phyloP scores from a whole-genome alignment of 805 yeast species.

The Millerozyma miso region DNA sequence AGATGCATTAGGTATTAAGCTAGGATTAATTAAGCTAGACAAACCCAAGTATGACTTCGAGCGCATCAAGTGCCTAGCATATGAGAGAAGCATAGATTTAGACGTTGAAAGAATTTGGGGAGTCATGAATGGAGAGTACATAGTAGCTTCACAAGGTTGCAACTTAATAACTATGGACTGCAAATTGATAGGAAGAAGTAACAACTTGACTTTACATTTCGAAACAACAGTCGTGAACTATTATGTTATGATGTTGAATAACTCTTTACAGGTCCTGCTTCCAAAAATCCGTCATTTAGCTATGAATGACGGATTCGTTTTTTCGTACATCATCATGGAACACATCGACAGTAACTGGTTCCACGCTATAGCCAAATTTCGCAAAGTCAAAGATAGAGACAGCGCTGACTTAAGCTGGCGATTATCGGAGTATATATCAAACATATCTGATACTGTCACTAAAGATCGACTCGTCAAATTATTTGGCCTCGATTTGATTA shows the following conservation, averaged over 20 bases:
- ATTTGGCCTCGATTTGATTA: constrained; percentile 1
- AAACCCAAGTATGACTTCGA: not conserved
- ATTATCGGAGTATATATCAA: not conserved
- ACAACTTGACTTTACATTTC: not conserved
- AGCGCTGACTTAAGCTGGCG: not conserved
- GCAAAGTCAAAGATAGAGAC: not conserved
- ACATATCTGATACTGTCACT: not conserved
- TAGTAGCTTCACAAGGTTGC: not conserved
- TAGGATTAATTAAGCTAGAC: not conserved
- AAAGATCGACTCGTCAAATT: constrained; percentile 1
- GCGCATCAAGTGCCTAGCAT: not conserved
- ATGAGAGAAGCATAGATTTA: not conserved
- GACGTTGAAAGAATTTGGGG: constrained; percentile 1
- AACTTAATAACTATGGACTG: not conserved
- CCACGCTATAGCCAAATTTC: constrained; percentile 2
- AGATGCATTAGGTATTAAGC: not conserved
- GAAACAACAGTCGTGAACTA: not conserved
- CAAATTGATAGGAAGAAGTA: not conserved
- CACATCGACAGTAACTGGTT: not conserved
- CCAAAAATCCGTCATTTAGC: not conserved
- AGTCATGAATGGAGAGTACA: not conserved
- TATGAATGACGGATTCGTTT: not conserved
- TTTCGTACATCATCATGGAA: not conserved
- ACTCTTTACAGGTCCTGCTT: not conserved
- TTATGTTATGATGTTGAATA: not conserved